Percentiles rank a stretch among this genome's conserved stretches.
These are phyloP conservation scores for Jasminum sambac DNA, from an alignment of 257 asterid species.

Conservation along the genomic window DNA sequence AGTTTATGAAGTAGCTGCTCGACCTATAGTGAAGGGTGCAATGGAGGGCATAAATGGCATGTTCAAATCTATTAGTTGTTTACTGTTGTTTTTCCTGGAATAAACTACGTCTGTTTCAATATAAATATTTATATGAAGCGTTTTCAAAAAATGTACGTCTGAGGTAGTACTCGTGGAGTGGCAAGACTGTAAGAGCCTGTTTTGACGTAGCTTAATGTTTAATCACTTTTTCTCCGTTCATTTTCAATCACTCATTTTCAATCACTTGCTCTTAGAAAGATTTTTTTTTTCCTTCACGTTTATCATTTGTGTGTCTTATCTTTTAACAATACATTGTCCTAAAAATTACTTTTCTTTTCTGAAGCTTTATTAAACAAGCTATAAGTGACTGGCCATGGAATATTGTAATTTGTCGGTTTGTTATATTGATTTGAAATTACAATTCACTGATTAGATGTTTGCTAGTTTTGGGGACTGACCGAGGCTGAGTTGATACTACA, in stretches of 20 bases:
- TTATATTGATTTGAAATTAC: conserved; percentile 6
- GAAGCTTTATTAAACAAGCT: too few species aligned
- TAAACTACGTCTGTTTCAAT: conserved; percentile 8
- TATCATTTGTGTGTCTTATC: too few species aligned
- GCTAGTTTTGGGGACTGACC: conserved; percentile 26
- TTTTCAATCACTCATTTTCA: too few species aligned
- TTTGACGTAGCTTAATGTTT: too few species aligned
- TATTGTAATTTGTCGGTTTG: conserved; percentile 18
- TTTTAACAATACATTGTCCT: too few species aligned
- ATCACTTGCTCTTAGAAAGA: too few species aligned
- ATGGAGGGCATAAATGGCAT: conserved; percentile 98
- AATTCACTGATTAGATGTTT: conserved; percentile 11
- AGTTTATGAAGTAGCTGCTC: conserved; percentile 93
- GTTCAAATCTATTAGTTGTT: conserved; percentile 22
- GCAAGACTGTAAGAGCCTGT: background rate
- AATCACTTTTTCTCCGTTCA: too few species aligned
- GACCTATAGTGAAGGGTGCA: conserved; percentile 96
- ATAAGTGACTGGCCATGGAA: background rate
- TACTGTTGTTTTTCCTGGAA: conserved; percentile 6
- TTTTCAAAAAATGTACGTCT: background rate
- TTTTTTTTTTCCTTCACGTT: too few species aligned
- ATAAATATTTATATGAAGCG: background rate
- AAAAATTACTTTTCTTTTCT: too few species aligned
- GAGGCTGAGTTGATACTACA: conserved; percentile 39
- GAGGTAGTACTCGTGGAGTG: conserved; percentile 21